Evolutionary conservation across 1,284 basidiomycete genomes (phyloP), one percentile per base, ranked within the genome.

Genomic region (Mycosarcoma maydis): DNA sequence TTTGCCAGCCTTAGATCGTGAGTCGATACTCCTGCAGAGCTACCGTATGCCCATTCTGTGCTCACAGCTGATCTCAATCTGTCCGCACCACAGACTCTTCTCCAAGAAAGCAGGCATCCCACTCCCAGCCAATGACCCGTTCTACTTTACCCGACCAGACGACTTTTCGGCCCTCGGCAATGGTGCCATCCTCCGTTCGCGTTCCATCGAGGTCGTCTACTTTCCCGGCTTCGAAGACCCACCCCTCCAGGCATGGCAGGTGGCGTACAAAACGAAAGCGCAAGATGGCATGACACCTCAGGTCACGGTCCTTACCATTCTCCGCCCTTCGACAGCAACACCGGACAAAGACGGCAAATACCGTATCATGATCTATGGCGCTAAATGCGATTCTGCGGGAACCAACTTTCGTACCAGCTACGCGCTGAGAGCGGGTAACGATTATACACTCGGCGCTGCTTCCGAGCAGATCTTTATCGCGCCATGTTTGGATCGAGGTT

Each of bases 381-480:
- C 53, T 9, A 73, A 71, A 17, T 57, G 62, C 33, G 73, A 75
- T 24, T 62, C 57, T 6, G 70, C 70, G 0, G 57, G 52, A 1
- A 47, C 55, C 11, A 59, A 70, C 22, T 75, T 64, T 27, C 57
- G 70, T 16, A 75, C 71, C 9, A 58, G 49, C 33, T 75, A 72
- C 20, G 61, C 58, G 0, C 44, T 75, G 2, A 34, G 72, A 2
- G 59, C 57, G 13, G 64, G 68, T 9, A 59, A 59, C 39, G 60
- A 57, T 26, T 54, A 60, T 32, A 42, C 22, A 5, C 46, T 62
- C 3, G 62, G 64, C 7, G 68, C 72, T 5, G 59, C 66, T 3
- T 75, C 71, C 6, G 76, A 79, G 46, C 58, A 64, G 48, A 41
- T 78, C 29, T 74, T 79, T 32, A 55, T 76, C 20, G 71, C 54